Conservation (phyloP, 495 filamentous ascomycete species). For the Letharia lupina region DNA sequence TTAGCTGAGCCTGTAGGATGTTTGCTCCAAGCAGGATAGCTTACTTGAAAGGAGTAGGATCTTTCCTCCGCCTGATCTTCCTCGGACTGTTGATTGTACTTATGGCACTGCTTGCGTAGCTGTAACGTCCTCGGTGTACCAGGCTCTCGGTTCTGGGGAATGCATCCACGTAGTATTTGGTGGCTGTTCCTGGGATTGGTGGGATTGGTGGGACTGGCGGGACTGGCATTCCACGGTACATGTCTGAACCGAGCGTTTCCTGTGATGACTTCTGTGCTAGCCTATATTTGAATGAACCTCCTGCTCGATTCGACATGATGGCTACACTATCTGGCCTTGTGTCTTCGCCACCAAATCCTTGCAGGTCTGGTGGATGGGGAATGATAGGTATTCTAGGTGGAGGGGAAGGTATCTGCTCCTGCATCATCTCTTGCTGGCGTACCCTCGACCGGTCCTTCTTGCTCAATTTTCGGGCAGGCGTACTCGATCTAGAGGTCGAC, state of each 20-base stretch:
- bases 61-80: conserved; percentile 85
- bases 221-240: conserved; percentile 26
- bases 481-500: conserved; percentile 32
- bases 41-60: conserved; percentile 97
- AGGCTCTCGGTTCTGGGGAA: conserved; percentile 86
- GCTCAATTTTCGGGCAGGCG: conserved; percentile 53
- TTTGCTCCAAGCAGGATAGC: conserved; percentile 26
- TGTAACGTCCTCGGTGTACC: conserved; percentile 93
- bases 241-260: conserved; percentile 20
- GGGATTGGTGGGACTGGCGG: conserved; percentile 36
- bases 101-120: conserved; percentile 86
- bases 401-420: conserved; percentile 54
- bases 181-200: conserved; percentile 38
- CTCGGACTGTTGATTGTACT: conserved; percentile 93
- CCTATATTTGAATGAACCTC: conserved; percentile 27
- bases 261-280: conserved; percentile 24
- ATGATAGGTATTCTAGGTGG: conserved; percentile 78
- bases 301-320: conserved; percentile 49
- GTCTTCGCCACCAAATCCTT: conserved; percentile 64
- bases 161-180: conserved; percentile 50
- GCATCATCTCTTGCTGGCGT: conserved; percentile 58
- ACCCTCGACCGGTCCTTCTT: conserved; percentile 55
- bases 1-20: not conserved
- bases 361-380: conserved; percentile 51
- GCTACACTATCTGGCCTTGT: conserved; percentile 56